These are phyloP conservation scores for Fraxinus velutina DNA, from an alignment of 305 asterid genomes.

Conservation along the genomic window DNA sequence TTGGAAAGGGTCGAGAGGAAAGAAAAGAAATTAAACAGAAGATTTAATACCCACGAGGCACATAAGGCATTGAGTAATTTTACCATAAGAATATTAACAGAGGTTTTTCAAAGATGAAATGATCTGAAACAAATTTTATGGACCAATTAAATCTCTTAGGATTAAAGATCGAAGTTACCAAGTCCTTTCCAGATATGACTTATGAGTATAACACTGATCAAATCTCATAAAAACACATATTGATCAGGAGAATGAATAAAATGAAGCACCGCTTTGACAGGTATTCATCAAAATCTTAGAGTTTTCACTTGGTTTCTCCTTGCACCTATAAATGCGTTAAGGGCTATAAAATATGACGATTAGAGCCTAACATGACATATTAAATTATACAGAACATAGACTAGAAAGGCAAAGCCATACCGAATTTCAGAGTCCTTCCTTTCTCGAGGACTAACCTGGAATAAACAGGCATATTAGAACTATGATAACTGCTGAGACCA, in stretches of 20 bases:
- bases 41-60: not conserved
- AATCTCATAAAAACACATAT: not conserved
- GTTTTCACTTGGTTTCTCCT: not conserved
- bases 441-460: slow-evolving; percentile 80
- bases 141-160: not conserved
- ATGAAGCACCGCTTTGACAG: not conserved
- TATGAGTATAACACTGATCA: not conserved
- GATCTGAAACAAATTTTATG: not conserved
- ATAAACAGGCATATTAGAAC: slow-evolving; percentile 24
- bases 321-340: not conserved
- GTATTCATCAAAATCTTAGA: not conserved
- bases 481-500: slow-evolving; percentile 19
- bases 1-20: not conserved
- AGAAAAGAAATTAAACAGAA: not conserved
- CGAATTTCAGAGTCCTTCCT: slow-evolving; percentile 95
- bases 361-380: not conserved
- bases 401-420: slow-evolving; percentile 40
- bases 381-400: not conserved
- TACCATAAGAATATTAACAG: not conserved
- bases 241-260: not conserved
- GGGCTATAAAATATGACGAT: not conserved
- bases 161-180: not conserved
- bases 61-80: not conserved
- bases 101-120: not conserved
- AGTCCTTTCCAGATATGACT: not conserved